Conservation (phyloP, 2,329 filamentous ascomycete genomes). For the Chrysoporthe deuterocubensis region DNA sequence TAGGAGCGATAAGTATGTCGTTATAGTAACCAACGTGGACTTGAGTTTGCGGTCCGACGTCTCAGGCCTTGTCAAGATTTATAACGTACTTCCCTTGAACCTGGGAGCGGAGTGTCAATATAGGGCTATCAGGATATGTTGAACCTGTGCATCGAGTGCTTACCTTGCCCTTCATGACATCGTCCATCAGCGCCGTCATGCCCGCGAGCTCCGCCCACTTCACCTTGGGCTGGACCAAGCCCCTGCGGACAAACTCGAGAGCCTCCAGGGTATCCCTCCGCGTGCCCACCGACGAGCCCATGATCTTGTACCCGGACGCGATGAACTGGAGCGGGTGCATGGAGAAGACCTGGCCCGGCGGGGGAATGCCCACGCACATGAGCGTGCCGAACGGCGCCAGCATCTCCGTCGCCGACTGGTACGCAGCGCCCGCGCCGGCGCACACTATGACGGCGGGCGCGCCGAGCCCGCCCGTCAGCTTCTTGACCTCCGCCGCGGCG, state of each 20-base stretch:
- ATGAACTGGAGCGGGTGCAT: slow-evolving; percentile 44
- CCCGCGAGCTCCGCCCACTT: slow-evolving; percentile 33
- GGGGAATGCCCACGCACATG: slow-evolving; percentile 45
- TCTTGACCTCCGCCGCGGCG: slow-evolving; percentile 34
- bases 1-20: background rate
- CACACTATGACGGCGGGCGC: slow-evolving; percentile 39
- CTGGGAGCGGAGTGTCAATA: slow-evolving; percentile 12
- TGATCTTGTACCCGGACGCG: slow-evolving; percentile 39
- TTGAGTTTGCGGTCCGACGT: background rate
- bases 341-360: slow-evolving; percentile 32
- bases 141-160: background rate
- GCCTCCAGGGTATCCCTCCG: slow-evolving; percentile 45
- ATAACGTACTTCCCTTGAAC: slow-evolving; percentile 28
- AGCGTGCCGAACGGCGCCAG: slow-evolving; percentile 44
- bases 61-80: slow-evolving; percentile 20
- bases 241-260: slow-evolving; percentile 42
- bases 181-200: slow-evolving; percentile 31
- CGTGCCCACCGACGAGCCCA: slow-evolving; percentile 43
- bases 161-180: slow-evolving; percentile 28
- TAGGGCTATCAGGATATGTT: fast-evolving
- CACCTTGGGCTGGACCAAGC: slow-evolving; percentile 39
- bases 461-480: slow-evolving; percentile 32
- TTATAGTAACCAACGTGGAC: background rate
- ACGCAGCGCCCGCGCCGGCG: slow-evolving; percentile 38
- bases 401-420: slow-evolving; percentile 40